These are phyloP conservation scores for Tremellales sp. DNA, from an alignment of 1,284 basidiomycete genomes.

Conservation along the genomic window DNA sequence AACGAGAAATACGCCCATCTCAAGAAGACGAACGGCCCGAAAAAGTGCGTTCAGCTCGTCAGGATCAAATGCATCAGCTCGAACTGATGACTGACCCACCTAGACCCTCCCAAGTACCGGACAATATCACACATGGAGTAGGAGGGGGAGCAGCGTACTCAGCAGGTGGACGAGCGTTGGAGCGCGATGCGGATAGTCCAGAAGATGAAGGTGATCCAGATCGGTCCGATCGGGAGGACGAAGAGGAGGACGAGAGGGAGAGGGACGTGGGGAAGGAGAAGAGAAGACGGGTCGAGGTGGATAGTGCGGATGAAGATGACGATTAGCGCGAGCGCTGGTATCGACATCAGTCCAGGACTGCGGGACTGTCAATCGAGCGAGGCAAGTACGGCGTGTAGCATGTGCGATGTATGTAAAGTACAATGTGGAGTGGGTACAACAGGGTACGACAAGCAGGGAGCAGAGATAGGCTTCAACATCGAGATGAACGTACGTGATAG, in stretches of 20 bases:
- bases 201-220: constrained; percentile 9
- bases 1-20: constrained; percentile 29
- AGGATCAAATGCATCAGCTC: too few species aligned
- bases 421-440: constrained; percentile 15
- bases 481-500: too few species aligned
- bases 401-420: background rate
- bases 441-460: constrained; percentile 1
- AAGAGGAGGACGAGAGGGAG: constrained; percentile 16
- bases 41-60: too few species aligned
- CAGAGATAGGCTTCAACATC: too few species aligned
- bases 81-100: background rate
- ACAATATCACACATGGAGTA: constrained; percentile 23
- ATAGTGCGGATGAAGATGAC: constrained; percentile 18
- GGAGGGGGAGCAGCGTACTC: constrained; percentile 18
- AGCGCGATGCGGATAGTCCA: constrained; percentile 63
- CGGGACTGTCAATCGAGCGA: background rate
- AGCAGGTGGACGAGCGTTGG: constrained; percentile 15
- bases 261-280: background rate
- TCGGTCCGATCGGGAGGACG: constrained; percentile 22
- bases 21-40: too few species aligned
- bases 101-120: constrained; percentile 22
- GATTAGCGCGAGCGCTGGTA: too few species aligned
- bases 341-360: background rate
- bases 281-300: constrained; percentile 7
- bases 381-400: background rate